Percentiles rank a stretch among this genome's conserved stretches.
These are phyloP conservation scores for Ophiobolus disseminans DNA, from an alignment of 2,329 filamentous ascomycete genomes.

Conservation along the genomic window DNA sequence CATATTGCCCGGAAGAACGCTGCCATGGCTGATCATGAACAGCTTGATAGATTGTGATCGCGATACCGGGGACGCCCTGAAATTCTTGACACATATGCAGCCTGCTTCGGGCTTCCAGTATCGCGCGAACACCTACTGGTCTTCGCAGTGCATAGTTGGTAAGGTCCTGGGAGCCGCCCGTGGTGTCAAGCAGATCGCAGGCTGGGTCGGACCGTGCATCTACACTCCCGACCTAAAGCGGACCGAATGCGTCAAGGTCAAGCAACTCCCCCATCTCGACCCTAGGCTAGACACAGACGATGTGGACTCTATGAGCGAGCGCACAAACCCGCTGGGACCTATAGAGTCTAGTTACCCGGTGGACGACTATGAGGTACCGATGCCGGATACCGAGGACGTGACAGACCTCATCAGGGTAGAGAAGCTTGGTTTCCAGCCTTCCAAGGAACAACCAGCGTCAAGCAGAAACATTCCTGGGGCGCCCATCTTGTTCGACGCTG, in stretches of 20 bases:
- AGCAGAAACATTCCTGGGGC: conserved; percentile 34
- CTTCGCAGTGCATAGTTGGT: conserved; percentile 72
- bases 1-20: conserved; percentile 72
- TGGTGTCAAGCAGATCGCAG: conserved; percentile 72
- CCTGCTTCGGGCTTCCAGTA: conserved; percentile 79
- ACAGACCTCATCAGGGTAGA: conserved; percentile 74
- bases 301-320: conserved; percentile 69
- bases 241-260: conserved; percentile 74
- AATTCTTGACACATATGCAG: conserved; percentile 71
- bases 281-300: conserved; percentile 63
- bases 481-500: conserved; percentile 48
- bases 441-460: conserved; percentile 45
- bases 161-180: conserved; percentile 73
- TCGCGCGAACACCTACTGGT: conserved; percentile 79
- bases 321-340: conserved; percentile 74
- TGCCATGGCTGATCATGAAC: conserved; percentile 81
- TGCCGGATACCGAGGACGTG: conserved; percentile 64
- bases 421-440: conserved; percentile 66
- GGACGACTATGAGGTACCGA: conserved; percentile 69
- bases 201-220: conserved; percentile 76
- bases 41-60: conserved; percentile 77
- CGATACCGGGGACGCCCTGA: conserved; percentile 69
- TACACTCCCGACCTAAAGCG: conserved; percentile 71
- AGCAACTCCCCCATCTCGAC: conserved; percentile 65
- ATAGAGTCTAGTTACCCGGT: conserved; percentile 68